Conservation (phyloP, 495 filamentous ascomycete genomes). For the Penicillium bovifimosum region DNA sequence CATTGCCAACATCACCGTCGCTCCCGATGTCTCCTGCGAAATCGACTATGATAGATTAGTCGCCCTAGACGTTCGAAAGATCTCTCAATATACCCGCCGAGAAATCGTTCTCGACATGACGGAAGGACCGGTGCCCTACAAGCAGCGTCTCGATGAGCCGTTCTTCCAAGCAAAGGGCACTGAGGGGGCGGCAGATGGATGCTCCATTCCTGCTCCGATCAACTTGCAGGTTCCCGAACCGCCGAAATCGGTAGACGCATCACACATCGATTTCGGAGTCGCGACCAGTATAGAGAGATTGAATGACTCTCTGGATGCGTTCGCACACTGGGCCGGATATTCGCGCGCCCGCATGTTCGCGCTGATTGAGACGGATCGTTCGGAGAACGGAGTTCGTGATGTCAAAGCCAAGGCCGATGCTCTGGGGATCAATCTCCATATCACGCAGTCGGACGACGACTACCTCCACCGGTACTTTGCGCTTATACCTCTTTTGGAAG, state of each 20-base stretch:
- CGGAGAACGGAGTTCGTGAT: slow-evolving; percentile 8
- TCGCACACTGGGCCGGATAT: slow-evolving; percentile 57
- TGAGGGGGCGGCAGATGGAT: slow-evolving; percentile 27
- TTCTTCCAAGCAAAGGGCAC: slow-evolving; percentile 22
- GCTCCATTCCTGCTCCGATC: slow-evolving; percentile 31
- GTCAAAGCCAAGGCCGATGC: slow-evolving; percentile 36
- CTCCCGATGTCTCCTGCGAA: slow-evolving; percentile 29
- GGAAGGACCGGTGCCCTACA: slow-evolving; percentile 26
- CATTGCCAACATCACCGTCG: slow-evolving; percentile 34
- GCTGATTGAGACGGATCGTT: slow-evolving; percentile 46
- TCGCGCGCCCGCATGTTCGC: slow-evolving; percentile 52
- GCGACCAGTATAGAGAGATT: slow-evolving; percentile 53
- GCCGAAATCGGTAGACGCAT: slow-evolving; percentile 40
- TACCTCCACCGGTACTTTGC: slow-evolving; percentile 56
- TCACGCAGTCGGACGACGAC: slow-evolving; percentile 46
- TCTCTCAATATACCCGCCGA: slow-evolving; percentile 39
- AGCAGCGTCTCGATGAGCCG: slow-evolving; percentile 28
- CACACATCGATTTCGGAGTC: slow-evolving; percentile 55
- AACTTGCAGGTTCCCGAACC: slow-evolving; percentile 28
- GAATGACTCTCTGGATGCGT: slow-evolving; percentile 48
- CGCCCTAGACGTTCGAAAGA: slow-evolving; percentile 26
- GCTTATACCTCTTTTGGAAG: slow-evolving; percentile 47
- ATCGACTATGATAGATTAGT: slow-evolving; percentile 27
- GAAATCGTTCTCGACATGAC: slow-evolving; percentile 35
- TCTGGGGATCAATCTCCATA: slow-evolving; percentile 46